Evolutionary conservation across 768 basidiomycete species (phyloP).

Genomic region (Mycena rosella): DNA sequence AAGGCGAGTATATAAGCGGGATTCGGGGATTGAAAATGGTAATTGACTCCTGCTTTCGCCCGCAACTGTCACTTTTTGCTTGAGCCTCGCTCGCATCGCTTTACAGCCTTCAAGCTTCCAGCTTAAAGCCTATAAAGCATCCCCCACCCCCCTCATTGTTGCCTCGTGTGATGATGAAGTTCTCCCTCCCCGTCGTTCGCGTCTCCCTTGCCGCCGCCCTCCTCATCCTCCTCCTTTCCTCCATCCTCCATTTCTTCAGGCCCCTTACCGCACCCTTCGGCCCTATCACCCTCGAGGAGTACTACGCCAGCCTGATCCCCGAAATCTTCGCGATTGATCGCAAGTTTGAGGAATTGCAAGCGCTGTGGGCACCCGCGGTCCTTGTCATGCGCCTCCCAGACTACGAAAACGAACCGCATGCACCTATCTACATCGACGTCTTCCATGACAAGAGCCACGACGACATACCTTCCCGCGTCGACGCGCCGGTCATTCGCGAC

Average conservation of each 20-base stretch:
- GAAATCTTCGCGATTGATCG: neutral
- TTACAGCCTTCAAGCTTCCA: neutral
- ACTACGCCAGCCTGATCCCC: neutral
- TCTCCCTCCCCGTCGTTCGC: neutral
- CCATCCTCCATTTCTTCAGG: neutral
- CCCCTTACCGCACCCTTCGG: neutral
- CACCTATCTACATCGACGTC: neutral
- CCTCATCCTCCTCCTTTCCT: neutral
- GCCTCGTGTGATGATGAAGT: neutral
- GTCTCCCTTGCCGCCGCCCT: neutral
- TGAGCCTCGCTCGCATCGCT: constrained; percentile 8
- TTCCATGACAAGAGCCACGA: neutral
- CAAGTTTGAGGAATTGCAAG: neutral
- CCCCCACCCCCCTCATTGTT: neutral
- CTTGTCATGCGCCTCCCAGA: neutral
- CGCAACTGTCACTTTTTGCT: constrained; percentile 7
- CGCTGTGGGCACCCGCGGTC: neutral
- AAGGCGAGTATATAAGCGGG: constrained; percentile 1
- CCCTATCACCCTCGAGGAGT: neutral
- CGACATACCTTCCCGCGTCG: neutral
- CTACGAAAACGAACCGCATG: neutral
- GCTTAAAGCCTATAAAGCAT: constrained; percentile 6
- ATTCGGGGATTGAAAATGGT: neutral
- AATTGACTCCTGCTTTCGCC: neutral
- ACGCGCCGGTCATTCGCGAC: neutral